Percentiles rank a stretch among this genome's conserved stretches.
These are phyloP conservation scores for Aspergillus fumigatiaffinis DNA, from an alignment of 2,329 filamentous ascomycete species.

Conservation along the genomic window DNA sequence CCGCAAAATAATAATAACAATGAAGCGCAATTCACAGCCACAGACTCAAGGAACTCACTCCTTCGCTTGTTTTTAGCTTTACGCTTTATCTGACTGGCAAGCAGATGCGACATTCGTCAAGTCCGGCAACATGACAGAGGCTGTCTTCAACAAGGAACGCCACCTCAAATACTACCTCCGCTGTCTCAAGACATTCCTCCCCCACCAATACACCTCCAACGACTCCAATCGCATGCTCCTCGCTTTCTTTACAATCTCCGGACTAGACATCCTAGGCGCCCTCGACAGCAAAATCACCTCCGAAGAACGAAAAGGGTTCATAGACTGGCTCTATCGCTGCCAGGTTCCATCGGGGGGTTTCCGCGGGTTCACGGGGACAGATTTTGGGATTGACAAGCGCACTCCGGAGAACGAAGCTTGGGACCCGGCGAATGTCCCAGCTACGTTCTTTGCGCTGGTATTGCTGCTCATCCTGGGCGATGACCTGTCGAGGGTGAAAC, in stretches of 20 bases:
- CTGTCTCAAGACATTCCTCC: slow-evolving; percentile 77
- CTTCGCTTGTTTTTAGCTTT: not conserved
- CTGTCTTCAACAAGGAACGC: slow-evolving; percentile 47
- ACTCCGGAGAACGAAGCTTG: slow-evolving; percentile 54
- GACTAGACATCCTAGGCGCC: slow-evolving; percentile 72
- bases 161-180: slow-evolving; percentile 93
- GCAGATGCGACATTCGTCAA: not conserved
- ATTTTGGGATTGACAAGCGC: slow-evolving; percentile 47
- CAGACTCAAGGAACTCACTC: not conserved
- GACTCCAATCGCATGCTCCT: slow-evolving; percentile 89
- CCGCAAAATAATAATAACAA: slow-evolving; percentile 10
- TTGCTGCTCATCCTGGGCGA: slow-evolving; percentile 65
- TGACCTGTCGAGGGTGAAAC: slow-evolving; percentile 62
- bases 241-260: slow-evolving; percentile 82
- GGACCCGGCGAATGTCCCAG: slow-evolving; percentile 79
- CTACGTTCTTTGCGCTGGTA: slow-evolving; percentile 83
- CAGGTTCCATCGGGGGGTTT: slow-evolving; percentile 88
- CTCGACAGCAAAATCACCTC: slow-evolving; percentile 53
- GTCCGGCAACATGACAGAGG: slow-evolving; percentile 23
- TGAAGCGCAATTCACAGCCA: not conserved
- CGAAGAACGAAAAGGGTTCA: slow-evolving; percentile 54
- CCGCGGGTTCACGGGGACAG: slow-evolving; percentile 72
- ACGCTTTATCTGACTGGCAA: not conserved
- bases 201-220: slow-evolving; percentile 76
- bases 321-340: slow-evolving; percentile 77